Conservation (phyloP, 1,284 basidiomycete species). For the Lignosus rhinocerotis region DNA sequence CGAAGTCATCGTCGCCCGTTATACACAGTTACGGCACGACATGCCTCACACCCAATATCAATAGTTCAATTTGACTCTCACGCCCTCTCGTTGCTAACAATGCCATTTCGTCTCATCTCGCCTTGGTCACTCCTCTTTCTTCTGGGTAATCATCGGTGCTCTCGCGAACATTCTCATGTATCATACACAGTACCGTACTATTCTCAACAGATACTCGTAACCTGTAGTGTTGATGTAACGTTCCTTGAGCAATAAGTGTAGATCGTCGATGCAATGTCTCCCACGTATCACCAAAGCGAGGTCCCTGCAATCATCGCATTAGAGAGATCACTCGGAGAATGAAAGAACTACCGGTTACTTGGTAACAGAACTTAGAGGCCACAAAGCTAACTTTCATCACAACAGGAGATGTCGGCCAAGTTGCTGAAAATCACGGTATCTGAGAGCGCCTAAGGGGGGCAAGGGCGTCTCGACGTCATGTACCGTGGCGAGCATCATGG, state of each 20-base stretch:
- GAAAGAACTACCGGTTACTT: too few species aligned
- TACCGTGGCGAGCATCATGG: too few species aligned
- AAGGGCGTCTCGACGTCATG: too few species aligned
- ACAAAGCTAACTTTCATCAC: too few species aligned
- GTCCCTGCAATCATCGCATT: too few species aligned
- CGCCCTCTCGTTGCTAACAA: background rate
- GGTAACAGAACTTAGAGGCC: too few species aligned
- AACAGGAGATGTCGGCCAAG: too few species aligned
- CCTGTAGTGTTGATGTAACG: background rate
- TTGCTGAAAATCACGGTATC: too few species aligned
- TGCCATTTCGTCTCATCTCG: background rate
- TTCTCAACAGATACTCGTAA: constrained; percentile 1
- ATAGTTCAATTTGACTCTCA: background rate
- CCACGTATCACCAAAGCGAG: too few species aligned
- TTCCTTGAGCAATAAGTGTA: background rate
- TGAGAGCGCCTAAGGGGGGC: too few species aligned
- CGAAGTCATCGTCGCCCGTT: constrained; percentile 19
- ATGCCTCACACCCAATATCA: constrained; percentile 11
- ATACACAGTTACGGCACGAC: constrained; percentile 8
- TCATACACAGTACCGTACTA: background rate
- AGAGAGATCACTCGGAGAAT: too few species aligned
- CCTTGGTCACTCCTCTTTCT: constrained; percentile 1
- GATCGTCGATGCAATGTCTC: too few species aligned
- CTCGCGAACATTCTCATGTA: constrained; percentile 6
- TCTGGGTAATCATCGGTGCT: constrained; percentile 6